Evolutionary conservation across 2,329 filamentous ascomycete species (phyloP).

Genomic region (Aspergillus japonicus): DNA sequence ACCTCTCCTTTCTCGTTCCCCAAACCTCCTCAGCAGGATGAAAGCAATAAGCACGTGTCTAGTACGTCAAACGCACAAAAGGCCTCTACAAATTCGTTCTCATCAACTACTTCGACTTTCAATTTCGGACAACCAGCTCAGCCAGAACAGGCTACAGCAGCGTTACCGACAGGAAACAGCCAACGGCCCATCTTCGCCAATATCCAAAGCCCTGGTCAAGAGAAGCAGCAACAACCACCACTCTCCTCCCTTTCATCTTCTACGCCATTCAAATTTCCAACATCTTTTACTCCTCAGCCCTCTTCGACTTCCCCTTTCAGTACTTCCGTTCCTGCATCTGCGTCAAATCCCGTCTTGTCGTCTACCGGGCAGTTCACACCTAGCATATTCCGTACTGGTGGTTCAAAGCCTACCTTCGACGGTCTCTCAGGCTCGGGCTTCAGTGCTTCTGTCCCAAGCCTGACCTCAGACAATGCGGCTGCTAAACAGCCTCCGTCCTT

Average conservation of each 20-base stretch:
- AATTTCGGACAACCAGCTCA: neutral
- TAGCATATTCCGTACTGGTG: constrained; percentile 12
- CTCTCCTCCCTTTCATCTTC: neutral
- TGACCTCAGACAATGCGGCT: neutral
- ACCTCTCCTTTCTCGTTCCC: constrained; percentile 7
- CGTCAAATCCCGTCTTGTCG: constrained; percentile 1
- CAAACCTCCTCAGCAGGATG: constrained; percentile 1
- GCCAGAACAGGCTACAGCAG: neutral
- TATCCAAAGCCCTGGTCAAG: neutral
- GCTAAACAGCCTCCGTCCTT: neutral
- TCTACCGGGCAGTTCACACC: constrained; percentile 17
- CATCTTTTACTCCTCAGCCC: neutral
- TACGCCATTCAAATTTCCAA: constrained; percentile 9
- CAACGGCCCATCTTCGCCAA: neutral
- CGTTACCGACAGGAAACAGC: neutral
- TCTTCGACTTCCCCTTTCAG: constrained; percentile 2
- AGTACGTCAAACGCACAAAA: neutral
- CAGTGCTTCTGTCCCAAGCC: constrained; percentile 4
- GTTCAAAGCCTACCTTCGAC: constrained; percentile 8
- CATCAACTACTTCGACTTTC: constrained; percentile 2
- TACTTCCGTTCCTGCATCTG: constrained; percentile 4
- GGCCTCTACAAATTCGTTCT: neutral
- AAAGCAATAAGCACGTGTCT: neutral
- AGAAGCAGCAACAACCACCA: neutral
- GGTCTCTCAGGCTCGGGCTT: constrained; percentile 11